A percentile compares a stretch with the other conserved stretches of the same genome.
Evolutionary conservation across 2,329 filamentous ascomycete genomes (phyloP).

Genomic region (Microascus cirrosus): DNA sequence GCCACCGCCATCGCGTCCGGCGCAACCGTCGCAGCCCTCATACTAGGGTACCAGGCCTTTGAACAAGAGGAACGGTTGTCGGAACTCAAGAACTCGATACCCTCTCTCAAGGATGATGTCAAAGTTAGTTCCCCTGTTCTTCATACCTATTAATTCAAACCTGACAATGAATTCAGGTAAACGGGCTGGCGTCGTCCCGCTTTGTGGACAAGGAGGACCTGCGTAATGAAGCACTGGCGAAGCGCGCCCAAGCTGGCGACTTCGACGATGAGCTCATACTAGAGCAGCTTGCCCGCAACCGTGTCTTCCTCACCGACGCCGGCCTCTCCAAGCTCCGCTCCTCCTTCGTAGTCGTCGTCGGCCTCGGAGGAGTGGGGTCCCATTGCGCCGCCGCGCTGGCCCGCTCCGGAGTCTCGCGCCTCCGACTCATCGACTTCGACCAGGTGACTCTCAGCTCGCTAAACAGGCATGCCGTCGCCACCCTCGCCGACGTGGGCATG

Average conservation of each 20-base stretch:
- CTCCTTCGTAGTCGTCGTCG: slow-evolving; percentile 81
- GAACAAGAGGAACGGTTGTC: slow-evolving; percentile 41
- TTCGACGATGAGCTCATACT: slow-evolving; percentile 74
- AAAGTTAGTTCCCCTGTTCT: slow-evolving; percentile 1
- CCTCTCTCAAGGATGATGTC: slow-evolving; percentile 13
- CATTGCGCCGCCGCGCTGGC: slow-evolving; percentile 80
- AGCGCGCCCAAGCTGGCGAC: slow-evolving; percentile 49
- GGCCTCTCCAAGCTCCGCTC: slow-evolving; percentile 70
- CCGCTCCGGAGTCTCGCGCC: slow-evolving; percentile 76
- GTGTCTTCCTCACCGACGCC: slow-evolving; percentile 76
- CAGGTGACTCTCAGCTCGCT: slow-evolving; percentile 91
- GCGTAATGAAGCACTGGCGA: slow-evolving; percentile 45
- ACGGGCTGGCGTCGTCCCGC: slow-evolving; percentile 39
- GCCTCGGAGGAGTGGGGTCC: slow-evolving; percentile 88
- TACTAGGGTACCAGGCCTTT: slow-evolving; percentile 52
- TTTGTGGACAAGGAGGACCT: slow-evolving; percentile 48
- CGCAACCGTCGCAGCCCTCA: slow-evolving; percentile 45
- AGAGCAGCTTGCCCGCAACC: slow-evolving; percentile 87
- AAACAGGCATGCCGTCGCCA: slow-evolving; percentile 93
- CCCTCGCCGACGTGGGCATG: slow-evolving; percentile 83
- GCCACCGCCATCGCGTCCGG: slow-evolving; percentile 60
- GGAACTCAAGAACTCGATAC: slow-evolving; percentile 50
- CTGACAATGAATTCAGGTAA: slow-evolving; percentile 28
- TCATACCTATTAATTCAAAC: slow-evolving; percentile 22
- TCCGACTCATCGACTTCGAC: slow-evolving; percentile 92